Evolutionary conservation across 805 yeast genomes (phyloP).

Genomic region (Myxozyma mucilagina): DNA sequence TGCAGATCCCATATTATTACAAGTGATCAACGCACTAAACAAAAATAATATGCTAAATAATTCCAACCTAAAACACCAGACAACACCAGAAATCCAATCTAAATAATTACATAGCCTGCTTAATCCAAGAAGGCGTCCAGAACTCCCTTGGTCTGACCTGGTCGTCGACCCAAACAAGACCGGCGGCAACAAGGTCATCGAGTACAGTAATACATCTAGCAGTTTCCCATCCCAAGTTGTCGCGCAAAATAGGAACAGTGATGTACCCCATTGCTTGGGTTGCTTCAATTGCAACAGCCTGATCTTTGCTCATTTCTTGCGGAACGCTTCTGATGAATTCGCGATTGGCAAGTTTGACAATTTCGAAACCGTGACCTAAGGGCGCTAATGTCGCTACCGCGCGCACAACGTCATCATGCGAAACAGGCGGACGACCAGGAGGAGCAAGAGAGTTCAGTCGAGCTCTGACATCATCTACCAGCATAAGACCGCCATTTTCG

Average conservation of each 20-base stretch:
- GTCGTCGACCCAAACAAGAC: constrained; percentile 81
- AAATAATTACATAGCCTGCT: not conserved
- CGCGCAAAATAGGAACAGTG: constrained; percentile 60
- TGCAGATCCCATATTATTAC: not conserved
- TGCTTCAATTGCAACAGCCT: constrained; percentile 67
- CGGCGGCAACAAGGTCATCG: constrained; percentile 77
- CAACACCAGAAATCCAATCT: not conserved
- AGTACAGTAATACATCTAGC: constrained; percentile 55
- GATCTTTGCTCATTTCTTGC: constrained; percentile 65
- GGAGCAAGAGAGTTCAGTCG: constrained; percentile 29
- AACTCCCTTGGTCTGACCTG: constrained; percentile 41
- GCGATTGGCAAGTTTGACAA: constrained; percentile 56
- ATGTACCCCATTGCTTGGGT: constrained; percentile 79
- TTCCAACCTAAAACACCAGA: not conserved
- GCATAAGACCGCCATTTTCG: constrained; percentile 79
- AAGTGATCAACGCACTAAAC: not conserved
- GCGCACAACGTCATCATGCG: constrained; percentile 55
- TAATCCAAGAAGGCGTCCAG: constrained; percentile 43
- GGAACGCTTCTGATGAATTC: constrained; percentile 65
- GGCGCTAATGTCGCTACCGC: constrained; percentile 55
- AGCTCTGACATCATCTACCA: constrained; percentile 54
- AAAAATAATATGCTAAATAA: not conserved
- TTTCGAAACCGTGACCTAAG: constrained; percentile 71
- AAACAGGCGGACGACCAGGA: constrained; percentile 25
- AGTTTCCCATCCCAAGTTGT: constrained; percentile 73